phyloP scores from a whole-genome alignment of 257 asterid genomes.

The Agastache rugosa region DNA sequence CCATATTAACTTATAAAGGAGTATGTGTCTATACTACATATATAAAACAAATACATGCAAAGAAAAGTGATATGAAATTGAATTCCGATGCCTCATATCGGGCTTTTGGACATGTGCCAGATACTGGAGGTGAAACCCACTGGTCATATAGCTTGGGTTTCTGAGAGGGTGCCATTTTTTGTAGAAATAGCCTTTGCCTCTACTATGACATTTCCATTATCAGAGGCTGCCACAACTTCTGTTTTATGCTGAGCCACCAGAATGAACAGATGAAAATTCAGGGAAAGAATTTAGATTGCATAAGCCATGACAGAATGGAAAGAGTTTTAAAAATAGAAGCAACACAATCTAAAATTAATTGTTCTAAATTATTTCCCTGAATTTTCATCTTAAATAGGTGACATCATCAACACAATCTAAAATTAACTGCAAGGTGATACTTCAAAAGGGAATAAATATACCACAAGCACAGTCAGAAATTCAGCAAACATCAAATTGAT shows the following conservation, averaged over 20 bases:
- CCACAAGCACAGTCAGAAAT: no score
- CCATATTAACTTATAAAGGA: constrained; percentile 28
- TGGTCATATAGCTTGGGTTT: constrained; percentile 87
- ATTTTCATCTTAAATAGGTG: background rate
- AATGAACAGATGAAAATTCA: constrained; percentile 28
- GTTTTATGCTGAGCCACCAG: no score
- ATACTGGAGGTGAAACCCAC: constrained; percentile 81
- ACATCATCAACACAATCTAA: constrained; percentile 13
- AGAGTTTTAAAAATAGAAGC: constrained; percentile 22
- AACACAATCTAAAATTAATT: background rate
- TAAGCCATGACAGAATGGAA: constrained; percentile 20
- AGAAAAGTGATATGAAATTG: constrained; percentile 16
- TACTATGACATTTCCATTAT: constrained; percentile 54
- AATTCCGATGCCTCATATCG: constrained; percentile 73
- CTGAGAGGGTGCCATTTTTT: constrained; percentile 70
- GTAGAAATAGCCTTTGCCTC: constrained; percentile 67
- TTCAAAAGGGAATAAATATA: no score
- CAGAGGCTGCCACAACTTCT: constrained; percentile 54
- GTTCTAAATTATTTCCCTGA: background rate
- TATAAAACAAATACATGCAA: constrained; percentile 8
- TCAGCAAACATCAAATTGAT: no score
- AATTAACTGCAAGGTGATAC: no score
- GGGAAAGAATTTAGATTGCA: constrained; percentile 27
- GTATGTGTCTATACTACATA: background rate
- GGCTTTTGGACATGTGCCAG: constrained; percentile 75